Evolutionary conservation across 2,329 filamentous ascomycete genomes (phyloP).

Genomic region (Trichoderma oligosporum): DNA sequence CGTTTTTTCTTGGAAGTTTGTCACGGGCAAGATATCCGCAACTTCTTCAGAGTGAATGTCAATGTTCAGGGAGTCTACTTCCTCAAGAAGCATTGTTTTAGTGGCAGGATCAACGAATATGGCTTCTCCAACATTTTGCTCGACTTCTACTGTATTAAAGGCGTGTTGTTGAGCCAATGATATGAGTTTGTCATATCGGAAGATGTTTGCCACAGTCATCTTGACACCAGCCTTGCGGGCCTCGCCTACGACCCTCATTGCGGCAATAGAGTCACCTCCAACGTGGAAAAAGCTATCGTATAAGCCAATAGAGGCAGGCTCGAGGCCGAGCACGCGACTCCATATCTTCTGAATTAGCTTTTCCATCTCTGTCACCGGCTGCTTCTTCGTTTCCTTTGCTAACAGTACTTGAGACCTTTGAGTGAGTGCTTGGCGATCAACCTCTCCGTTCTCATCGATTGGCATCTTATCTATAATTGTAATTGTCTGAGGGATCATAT

Average conservation of each 20-base stretch:
- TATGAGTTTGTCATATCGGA: not conserved
- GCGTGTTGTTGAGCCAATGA: not conserved
- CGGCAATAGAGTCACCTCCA: constrained; percentile 46
- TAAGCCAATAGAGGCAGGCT: constrained; percentile 33
- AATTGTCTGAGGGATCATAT: constrained; percentile 29
- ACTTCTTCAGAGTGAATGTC: constrained; percentile 10
- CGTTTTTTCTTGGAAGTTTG: constrained; percentile 21
- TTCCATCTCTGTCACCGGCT: constrained; percentile 16
- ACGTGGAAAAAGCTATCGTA: constrained; percentile 48
- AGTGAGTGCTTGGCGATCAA: constrained; percentile 24
- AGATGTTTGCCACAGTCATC: constrained; percentile 17
- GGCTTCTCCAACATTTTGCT: not conserved
- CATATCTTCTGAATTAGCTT: constrained; percentile 33
- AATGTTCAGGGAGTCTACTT: constrained; percentile 31
- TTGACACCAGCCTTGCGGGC: not conserved
- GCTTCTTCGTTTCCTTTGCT: not conserved
- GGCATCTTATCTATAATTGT: constrained; percentile 27
- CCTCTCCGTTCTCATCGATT: constrained; percentile 27
- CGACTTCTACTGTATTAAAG: not conserved
- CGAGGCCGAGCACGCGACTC: constrained; percentile 34
- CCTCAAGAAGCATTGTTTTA: not conserved
- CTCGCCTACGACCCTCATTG: constrained; percentile 42
- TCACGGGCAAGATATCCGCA: constrained; percentile 23
- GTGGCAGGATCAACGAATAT: not conserved
- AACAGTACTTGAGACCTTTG: not conserved